These are phyloP conservation scores for Lasiosphaeriaceae sp. DNA, from an alignment of 495 filamentous ascomycete species.

Conservation along the genomic window DNA sequence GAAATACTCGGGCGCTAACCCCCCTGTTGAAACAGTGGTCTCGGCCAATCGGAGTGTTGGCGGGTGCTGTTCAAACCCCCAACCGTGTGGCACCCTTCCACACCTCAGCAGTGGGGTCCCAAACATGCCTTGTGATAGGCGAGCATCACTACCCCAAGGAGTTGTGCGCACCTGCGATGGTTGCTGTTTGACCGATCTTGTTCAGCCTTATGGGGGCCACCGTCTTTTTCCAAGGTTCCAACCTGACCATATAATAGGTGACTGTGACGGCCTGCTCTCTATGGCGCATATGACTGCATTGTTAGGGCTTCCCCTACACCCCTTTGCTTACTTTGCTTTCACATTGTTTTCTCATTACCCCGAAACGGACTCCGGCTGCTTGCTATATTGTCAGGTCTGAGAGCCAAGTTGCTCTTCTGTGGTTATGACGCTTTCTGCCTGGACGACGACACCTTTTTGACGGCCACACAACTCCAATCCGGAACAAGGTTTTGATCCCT, in stretches of 20 bases:
- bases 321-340: too few relatives aligned
- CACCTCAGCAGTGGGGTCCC: background rate
- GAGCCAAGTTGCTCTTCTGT: too few relatives aligned
- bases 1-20: background rate
- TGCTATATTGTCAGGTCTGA: too few relatives aligned
- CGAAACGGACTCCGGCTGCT: too few relatives aligned
- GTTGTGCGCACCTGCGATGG: slow-evolving; percentile 26
- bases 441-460: too few relatives aligned
- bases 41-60: background rate
- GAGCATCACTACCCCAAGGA: slow-evolving; percentile 1
- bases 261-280: too few relatives aligned
- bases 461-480: too few relatives aligned
- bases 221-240: background rate
- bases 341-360: too few relatives aligned
- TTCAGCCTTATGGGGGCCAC: slow-evolving; percentile 12
- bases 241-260: background rate
- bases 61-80: background rate
- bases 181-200: slow-evolving; percentile 9
- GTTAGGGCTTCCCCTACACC: too few relatives aligned
- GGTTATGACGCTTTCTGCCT: too few relatives aligned
- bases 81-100: background rate
- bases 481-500: too few relatives aligned
- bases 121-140: slow-evolving; percentile 4
- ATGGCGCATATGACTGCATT: too few relatives aligned
- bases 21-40: background rate